Evolutionary conservation across 2,329 filamentous ascomycete species (phyloP), one percentile per base, ranked within the genome.

Genomic region (Fusarium odoratissimum): DNA sequence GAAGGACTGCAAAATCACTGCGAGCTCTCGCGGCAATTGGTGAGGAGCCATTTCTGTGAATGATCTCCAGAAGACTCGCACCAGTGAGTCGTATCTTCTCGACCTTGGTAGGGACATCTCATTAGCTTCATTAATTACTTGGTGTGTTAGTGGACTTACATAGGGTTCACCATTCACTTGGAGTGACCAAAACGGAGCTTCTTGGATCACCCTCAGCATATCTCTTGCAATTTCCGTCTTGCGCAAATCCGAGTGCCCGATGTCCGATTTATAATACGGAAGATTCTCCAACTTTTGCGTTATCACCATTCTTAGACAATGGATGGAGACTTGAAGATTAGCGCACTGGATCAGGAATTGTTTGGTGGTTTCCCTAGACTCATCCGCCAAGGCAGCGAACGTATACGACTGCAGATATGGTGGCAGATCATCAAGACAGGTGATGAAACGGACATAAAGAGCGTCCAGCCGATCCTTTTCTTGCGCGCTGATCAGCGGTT

Each of bases 171-270:
- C 81, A 23, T 84, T 84, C 6, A 82, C 79, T 37, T 83, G 80
- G 31, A 84, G 55, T 0, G 82, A 79, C 81, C 83, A 84, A 42
- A 84, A 85, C 0, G 84, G 83, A 4, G 82, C 80, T 46, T 82
- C 81, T 3, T 81, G 80, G 33, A 85, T 81, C 1, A 84, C 79
- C 0, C 80, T 76, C 19, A 85, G 42, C 80, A 85, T 83, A 46
- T 84, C 82, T 17, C 82, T 76, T 4, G 83, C 84, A 52, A 85
- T 84, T 51, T 85, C 84, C 1, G 83, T 84, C 65, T 83, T 83
- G 14, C 66, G 69, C 17, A 82, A 41, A 46, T 81, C 79, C 0
- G 79, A 78, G 40, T 81, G 79, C 55, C 81, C 79, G 0, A 77
- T 69, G 0, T 79, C 79, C 0, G 77, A 64, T 2, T 72, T 74